These are phyloP conservation scores for Mollisiaceae sp. DNA, from an alignment of 2,329 filamentous ascomycete genomes.

Conservation along the genomic window DNA sequence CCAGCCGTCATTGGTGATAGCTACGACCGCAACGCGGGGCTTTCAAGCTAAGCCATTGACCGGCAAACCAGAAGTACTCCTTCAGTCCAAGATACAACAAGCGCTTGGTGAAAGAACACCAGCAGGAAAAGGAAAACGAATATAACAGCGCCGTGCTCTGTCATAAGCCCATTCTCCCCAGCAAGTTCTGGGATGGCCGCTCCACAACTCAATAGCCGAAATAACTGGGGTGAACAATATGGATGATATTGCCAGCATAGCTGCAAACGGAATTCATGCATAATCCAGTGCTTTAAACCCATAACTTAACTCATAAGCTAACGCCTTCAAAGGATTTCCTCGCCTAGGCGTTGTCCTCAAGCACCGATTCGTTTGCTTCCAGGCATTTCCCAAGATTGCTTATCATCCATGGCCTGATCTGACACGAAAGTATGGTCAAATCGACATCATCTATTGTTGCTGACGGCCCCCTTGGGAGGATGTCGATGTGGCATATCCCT, in stretches of 20 bases:
- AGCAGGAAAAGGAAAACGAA: no score
- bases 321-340: background rate
- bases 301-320: background rate
- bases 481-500: no score
- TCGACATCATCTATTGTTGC: no score
- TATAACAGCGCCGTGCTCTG: no score
- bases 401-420: background rate
- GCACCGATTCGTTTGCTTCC: background rate
- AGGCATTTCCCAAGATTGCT: background rate
- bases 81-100: background rate
- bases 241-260: no score
- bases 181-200: no score
- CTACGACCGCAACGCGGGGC: background rate
- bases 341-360: background rate
- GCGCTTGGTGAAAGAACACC: background rate
- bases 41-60: background rate
- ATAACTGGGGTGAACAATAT: no score
- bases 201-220: no score
- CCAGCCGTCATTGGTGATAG: background rate
- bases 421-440: no score
- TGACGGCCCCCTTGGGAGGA: no score
- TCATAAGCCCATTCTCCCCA: no score
- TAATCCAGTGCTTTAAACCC: background rate
- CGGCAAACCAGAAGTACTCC: background rate
- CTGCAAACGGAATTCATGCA: background rate